Evolutionary conservation across 1,284 basidiomycete genomes (phyloP).

Genomic region (Rhodotorula glutinis): DNA sequence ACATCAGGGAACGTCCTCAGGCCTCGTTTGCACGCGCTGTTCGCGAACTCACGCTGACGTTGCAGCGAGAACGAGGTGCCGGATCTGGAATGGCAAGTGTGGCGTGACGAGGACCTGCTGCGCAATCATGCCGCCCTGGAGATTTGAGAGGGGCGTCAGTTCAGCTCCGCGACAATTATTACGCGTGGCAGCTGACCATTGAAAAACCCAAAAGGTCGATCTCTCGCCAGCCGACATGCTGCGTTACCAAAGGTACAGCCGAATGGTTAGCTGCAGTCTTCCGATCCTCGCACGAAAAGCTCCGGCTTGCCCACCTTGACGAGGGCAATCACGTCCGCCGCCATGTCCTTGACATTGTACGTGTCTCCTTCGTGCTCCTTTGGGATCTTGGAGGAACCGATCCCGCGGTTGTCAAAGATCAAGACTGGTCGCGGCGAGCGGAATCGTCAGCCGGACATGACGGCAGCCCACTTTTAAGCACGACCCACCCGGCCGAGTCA

Average conservation of each 20-base stretch:
- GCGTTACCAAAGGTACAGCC: background rate
- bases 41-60: conserved; percentile 34
- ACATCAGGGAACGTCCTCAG: too few species aligned
- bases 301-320: too few species aligned
- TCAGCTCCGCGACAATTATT: too few species aligned
- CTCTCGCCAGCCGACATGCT: conserved; percentile 28
- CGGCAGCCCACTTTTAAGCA: too few species aligned
- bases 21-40: too few species aligned
- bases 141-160: too few species aligned
- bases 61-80: conserved; percentile 28
- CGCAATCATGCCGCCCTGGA: conserved; percentile 36
- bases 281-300: too few species aligned
- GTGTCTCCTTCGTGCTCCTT: background rate
- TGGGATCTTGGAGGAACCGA: conserved; percentile 21
- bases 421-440: conserved; percentile 15
- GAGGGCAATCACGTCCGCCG: conserved; percentile 23
- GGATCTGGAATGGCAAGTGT: conserved; percentile 26
- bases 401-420: conserved; percentile 37
- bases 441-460: background rate
- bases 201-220: conserved; percentile 36
- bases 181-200: conserved; percentile 35
- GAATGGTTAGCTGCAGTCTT: too few species aligned
- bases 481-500: conserved; percentile 20
- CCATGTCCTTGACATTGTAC: conserved; percentile 22
- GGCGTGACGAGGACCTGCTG: conserved; percentile 20